Evolutionary conservation across 2,329 filamentous ascomycete species (phyloP), one percentile per base, ranked within the genome.

Genomic region (Alternaria solani): DNA sequence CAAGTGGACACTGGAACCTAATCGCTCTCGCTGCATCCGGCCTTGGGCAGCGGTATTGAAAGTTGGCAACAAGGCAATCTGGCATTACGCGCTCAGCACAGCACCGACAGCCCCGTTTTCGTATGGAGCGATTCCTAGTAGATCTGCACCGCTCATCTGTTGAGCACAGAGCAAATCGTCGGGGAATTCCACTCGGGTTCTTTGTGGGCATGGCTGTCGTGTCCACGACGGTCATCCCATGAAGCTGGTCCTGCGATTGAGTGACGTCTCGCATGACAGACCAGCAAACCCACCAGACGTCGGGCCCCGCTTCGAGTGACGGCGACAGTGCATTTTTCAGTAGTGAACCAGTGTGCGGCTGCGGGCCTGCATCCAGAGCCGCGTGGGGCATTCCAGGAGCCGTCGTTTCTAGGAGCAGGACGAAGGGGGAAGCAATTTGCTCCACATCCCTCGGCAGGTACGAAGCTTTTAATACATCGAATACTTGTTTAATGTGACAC

Each of bases 381-480:
- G 59, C 47, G 38, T 25, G 49, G 49, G 16, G 43, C 51, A 12
- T 20, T 25, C 38, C 28, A 49, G 38, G 16, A 48, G 32, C 52
- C 16, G 54, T 46, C 34, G 43, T 51, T 30, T 32, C 26, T 30
- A 46, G 47, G 25, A 48, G 55, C 25, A 46, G 42, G 43, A 46
- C 14, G 28, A 53, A 49, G 46, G 30, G 18, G 36, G 44, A n/a
- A 26, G 36, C 26, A 53, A 44, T 20, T 59, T 48, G 32, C 46
- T 42, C 23, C 46, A 36, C 36, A 51, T 48, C n/a, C 30, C 48
- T 41, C 28, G 47, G 42, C 46, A 34, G 44, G 43, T 18, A 23
- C 51, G 52, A 55, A 55, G 62, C 62, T 47, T 59, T 59, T 56
- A 63, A 56, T 36, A 57, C 46, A 51, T 56, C 25, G 18, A 26